These are phyloP conservation scores for Epichloe amarillans DNA, from an alignment of 2,329 filamentous ascomycete genomes.

Conservation along the genomic window DNA sequence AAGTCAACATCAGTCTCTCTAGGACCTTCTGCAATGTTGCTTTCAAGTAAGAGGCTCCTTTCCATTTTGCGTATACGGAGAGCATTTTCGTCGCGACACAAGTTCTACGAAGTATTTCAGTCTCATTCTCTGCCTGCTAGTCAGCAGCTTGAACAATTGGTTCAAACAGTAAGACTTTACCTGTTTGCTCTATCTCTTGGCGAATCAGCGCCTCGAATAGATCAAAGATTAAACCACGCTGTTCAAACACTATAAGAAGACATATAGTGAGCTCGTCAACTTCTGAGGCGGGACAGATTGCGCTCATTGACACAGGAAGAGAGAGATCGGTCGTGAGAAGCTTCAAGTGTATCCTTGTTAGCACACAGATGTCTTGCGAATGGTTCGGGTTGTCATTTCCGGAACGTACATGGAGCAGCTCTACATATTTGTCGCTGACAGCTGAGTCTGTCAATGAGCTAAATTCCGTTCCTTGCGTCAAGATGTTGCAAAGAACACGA, in stretches of 20 bases:
- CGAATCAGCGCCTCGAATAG: constrained; percentile 54
- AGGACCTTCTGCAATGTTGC: constrained; percentile 53
- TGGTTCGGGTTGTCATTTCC: not conserved
- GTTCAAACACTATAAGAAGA: constrained; percentile 56
- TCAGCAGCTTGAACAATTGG: constrained; percentile 7
- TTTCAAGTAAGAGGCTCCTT: constrained; percentile 49
- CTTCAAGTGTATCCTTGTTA: constrained; percentile 17
- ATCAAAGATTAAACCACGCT: constrained; percentile 47
- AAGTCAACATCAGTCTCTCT: constrained; percentile 51
- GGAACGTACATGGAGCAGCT: constrained; percentile 37
- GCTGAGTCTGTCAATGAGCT: constrained; percentile 54
- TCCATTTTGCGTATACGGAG: constrained; percentile 60
- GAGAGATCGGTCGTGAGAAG: constrained; percentile 49
- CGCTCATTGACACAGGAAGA: constrained; percentile 49
- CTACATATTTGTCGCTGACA: constrained; percentile 55
- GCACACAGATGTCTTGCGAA: not conserved
- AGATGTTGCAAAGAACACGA: constrained; percentile 55
- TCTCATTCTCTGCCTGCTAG: constrained; percentile 42
- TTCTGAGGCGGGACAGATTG: constrained; percentile 53
- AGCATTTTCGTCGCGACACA: constrained; percentile 63
- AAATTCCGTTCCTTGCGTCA: constrained; percentile 60
- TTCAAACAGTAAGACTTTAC: constrained; percentile 17
- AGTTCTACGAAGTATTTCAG: constrained; percentile 52
- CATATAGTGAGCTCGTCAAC: constrained; percentile 57
- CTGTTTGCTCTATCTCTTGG: constrained; percentile 54